Base-by-base conservation (phyloP, 2,329 filamentous ascomycete genomes). In the Aschersonia sp. region DNA sequence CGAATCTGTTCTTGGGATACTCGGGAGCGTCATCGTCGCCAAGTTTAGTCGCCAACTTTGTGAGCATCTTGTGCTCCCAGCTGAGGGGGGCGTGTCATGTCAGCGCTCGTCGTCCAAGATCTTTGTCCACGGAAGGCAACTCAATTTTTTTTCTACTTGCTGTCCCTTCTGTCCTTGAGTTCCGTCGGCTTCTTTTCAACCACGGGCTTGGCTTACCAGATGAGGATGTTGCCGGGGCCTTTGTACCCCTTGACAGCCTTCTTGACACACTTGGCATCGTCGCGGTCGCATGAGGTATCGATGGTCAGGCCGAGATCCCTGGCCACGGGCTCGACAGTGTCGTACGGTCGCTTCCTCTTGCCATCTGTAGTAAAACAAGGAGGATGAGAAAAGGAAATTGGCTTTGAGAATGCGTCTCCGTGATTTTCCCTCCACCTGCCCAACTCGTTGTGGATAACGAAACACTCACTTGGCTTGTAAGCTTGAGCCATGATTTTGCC, bases 241-340 rank as follows among this genome's bases (percentile, higher is more conserved):
- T 55, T 48, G 51, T 77, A 78, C 5, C 53, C 52, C 1, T 73
- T 54, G 1, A 81, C 69, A 0, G 65, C 65, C 4, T 75, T 59
- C 29, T 65, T 64, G 20, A 81, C 78, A 50, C 78, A 80, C 5
- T 69, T 60, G 5, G 65, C 53, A 51, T 82, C 74, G 50, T 78
- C 73, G 10, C 76, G 70, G 48, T 73, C 69, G 55, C 77, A 81
- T 1, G 70, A 73, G 0, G 61, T 71, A 56, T 82, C 74, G 10
- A 81, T 69, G 0, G 61, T 65, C 4, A 81, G 59, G 4, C 73
- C 74, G 1, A 82, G 66, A 45, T 80, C 75, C 2, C 61, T 55
- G 0, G 78, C 73, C 0, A 82, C 60, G 0, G 77, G 78, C 49
- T 67, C 53, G 9, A 82, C 77, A 0, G 78, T 82, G 46, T 75